phyloP scores from a whole-genome alignment of 495 filamentous ascomycete genomes.

The Podospora appendiculata region DNA sequence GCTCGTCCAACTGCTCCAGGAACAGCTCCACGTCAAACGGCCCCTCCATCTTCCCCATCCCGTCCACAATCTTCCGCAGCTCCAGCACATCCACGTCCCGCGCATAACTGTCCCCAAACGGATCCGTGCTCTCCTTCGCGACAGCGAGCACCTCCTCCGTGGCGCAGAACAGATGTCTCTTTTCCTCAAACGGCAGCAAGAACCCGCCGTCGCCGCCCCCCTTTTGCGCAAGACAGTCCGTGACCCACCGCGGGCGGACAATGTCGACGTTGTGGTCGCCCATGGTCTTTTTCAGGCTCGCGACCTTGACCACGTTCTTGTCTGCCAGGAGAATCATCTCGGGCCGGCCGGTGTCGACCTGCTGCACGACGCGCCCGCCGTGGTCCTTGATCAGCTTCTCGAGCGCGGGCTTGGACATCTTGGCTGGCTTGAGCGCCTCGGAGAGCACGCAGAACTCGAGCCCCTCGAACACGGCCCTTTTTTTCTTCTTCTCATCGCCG shows the following conservation, averaged over 20 bases:
- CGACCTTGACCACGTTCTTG: slow-evolving; percentile 77
- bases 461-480: slow-evolving; percentile 52
- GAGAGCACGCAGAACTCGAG: slow-evolving; percentile 65
- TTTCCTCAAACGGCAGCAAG: slow-evolving; percentile 39
- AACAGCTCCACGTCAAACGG: slow-evolving; percentile 33
- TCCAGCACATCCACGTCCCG: slow-evolving; percentile 62
- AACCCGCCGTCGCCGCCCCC: slow-evolving; percentile 56
- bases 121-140: slow-evolving; percentile 53
- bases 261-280: slow-evolving; percentile 60
- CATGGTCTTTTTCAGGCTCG: slow-evolving; percentile 65
- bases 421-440: slow-evolving; percentile 37
- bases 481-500: background rate
- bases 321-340: slow-evolving; percentile 71
- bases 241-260: slow-evolving; percentile 73
- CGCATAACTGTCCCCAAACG: slow-evolving; percentile 76
- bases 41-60: slow-evolving; percentile 23
- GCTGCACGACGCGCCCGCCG: slow-evolving; percentile 77
- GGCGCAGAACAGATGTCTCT: slow-evolving; percentile 40
- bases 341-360: slow-evolving; percentile 45
- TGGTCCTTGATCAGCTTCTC: slow-evolving; percentile 81
- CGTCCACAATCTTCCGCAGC: slow-evolving; percentile 46
- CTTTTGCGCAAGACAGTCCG: slow-evolving; percentile 68
- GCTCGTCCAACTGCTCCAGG: slow-evolving; percentile 47
- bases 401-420: slow-evolving; percentile 71
- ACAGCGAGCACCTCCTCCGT: slow-evolving; percentile 20